Conservation (phyloP, 345 rosid species). For the Eucalyptus erythrocorys region DNA sequence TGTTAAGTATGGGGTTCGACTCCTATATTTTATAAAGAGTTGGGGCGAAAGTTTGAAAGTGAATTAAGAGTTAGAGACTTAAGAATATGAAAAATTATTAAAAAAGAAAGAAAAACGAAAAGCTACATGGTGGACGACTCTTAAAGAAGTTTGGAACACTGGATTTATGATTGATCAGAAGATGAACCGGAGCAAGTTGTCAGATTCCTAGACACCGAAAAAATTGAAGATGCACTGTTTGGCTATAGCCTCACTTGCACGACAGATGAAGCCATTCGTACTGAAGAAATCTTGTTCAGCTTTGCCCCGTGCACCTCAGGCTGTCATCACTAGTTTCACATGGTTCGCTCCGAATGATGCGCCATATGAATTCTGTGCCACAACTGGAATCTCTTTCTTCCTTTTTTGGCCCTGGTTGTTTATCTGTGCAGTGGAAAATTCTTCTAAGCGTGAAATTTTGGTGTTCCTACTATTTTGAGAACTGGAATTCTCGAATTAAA, state of each 20-base stretch:
- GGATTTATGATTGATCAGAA: neutral
- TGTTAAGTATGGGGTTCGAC: too few relatives aligned
- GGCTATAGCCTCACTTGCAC: neutral
- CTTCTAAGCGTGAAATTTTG: neutral
- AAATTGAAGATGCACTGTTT: neutral
- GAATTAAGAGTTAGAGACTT: too few relatives aligned
- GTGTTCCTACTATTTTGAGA: neutral
- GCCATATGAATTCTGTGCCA: neutral
- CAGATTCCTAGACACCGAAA: neutral
- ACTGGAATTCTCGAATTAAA: neutral
- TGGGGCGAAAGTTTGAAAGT: accelerated
- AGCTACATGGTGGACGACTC: neutral
- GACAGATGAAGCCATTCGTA: neutral
- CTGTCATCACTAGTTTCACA: neutral
- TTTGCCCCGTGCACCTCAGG: neutral
- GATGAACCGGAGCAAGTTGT: neutral
- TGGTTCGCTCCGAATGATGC: neutral
- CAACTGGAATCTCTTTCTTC: neutral
- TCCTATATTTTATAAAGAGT: accelerated
- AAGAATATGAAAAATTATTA: too few relatives aligned
- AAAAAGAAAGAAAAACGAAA: too few relatives aligned
- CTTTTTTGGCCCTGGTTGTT: neutral
- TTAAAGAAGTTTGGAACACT: neutral
- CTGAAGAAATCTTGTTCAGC: neutral
- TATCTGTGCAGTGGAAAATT: neutral